Percentiles rank a stretch among this genome's conserved stretches.
These are phyloP conservation scores for Fusarium foetens DNA, from an alignment of 2,329 filamentous ascomycete genomes.

Conservation along the genomic window DNA sequence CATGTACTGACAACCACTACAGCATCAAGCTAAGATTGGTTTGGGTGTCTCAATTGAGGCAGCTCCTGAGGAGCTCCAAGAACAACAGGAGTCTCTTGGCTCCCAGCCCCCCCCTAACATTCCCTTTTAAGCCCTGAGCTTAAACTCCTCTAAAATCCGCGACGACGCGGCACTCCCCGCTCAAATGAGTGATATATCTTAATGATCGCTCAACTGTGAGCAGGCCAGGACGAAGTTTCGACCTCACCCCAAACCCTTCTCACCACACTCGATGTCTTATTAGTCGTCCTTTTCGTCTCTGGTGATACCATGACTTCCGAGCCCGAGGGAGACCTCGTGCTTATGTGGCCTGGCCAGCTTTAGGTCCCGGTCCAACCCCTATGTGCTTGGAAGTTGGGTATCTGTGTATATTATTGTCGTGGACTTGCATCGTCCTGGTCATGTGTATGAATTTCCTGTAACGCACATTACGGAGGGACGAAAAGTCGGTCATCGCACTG, in stretches of 20 bases:
- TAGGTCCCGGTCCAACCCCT: slow-evolving; percentile 10
- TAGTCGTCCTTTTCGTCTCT: slow-evolving; percentile 41
- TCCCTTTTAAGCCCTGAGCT: slow-evolving; percentile 65
- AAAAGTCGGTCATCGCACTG: slow-evolving; percentile 16
- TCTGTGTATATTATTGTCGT: slow-evolving; percentile 46
- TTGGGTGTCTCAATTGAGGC: slow-evolving; percentile 93
- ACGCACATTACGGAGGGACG: slow-evolving; percentile 23
- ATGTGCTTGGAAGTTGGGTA: slow-evolving; percentile 15
- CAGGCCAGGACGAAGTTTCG: slow-evolving; percentile 35
- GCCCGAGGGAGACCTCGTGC: slow-evolving; percentile 4
- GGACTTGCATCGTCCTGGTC: slow-evolving; percentile 29
- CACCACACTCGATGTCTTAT: slow-evolving; percentile 45
- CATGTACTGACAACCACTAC: slow-evolving; percentile 34
- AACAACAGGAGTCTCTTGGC: slow-evolving; percentile 76
- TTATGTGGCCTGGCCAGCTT: slow-evolving; percentile 18
- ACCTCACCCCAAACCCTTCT: slow-evolving; percentile 30
- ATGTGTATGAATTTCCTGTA: slow-evolving; percentile 30
- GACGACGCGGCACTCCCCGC: slow-evolving; percentile 34
- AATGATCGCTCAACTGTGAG: slow-evolving; percentile 43
- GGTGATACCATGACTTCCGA: slow-evolving; percentile 34
- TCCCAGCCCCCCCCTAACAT: slow-evolving; percentile 65
- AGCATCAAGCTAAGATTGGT: slow-evolving; percentile 96
- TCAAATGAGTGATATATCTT: slow-evolving; percentile 41
- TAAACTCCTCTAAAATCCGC: slow-evolving; percentile 29
- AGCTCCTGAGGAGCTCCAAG: slow-evolving; percentile 84